Percentiles rank a stretch among this genome's conserved stretches.
phyloP scores from a whole-genome alignment of 345 rosid genomes.

The Populus euphratica region DNA sequence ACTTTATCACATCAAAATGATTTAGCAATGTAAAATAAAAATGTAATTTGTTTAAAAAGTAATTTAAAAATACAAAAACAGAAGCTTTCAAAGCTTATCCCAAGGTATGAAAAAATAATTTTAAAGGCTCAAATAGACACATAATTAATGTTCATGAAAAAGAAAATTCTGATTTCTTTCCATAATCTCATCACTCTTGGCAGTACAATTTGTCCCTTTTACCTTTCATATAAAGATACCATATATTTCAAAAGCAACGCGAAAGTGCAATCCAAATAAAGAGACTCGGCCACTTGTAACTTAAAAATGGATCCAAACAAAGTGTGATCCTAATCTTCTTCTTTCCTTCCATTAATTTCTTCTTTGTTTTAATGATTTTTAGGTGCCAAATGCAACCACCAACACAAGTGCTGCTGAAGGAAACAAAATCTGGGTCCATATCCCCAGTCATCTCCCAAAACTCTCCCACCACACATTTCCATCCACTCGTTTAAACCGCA shows the following conservation, averaged over 20 bases:
- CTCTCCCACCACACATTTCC: background rate
- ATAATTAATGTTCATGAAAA: too few relatives aligned
- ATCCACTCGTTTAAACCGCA: background rate
- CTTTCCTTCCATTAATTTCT: background rate
- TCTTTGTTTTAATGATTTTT: background rate
- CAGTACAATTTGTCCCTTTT: background rate
- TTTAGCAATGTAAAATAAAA: too few relatives aligned
- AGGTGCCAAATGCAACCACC: conserved; percentile 1
- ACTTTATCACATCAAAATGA: too few relatives aligned
- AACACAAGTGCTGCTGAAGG: conserved; percentile 8
- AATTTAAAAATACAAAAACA: too few relatives aligned
- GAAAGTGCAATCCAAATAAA: background rate
- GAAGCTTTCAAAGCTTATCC: too few relatives aligned
- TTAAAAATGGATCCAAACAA: background rate
- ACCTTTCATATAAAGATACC: background rate
- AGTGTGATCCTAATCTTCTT: background rate
- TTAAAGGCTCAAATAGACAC: too few relatives aligned
- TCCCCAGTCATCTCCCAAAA: conserved; percentile 21
- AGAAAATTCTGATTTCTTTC: background rate
- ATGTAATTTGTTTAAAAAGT: too few relatives aligned
- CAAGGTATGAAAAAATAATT: too few relatives aligned
- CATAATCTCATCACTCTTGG: background rate
- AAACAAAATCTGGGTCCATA: conserved; percentile 8
- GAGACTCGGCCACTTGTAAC: background rate
- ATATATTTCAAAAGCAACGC: background rate